Evolutionary conservation across 2,329 filamentous ascomycete genomes (phyloP), one percentile per base, ranked within the genome.

Genomic region (Aspergillus amoenus): DNA sequence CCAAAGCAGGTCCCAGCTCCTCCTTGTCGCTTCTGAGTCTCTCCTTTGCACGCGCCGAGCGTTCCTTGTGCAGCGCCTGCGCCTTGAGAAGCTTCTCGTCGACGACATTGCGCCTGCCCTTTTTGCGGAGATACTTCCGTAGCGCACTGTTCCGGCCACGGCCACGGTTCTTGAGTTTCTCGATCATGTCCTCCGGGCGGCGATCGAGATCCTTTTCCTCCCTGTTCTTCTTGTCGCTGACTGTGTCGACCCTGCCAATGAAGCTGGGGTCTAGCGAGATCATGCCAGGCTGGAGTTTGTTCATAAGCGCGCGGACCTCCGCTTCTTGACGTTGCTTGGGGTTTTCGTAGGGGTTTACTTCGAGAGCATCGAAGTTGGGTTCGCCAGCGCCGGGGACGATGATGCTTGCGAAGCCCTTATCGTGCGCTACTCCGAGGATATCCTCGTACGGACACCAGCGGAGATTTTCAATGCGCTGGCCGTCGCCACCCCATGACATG

Each of bases 221-320:
- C 68, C 86, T 83, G 48, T 88, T 83, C 78, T 94, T 88, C 77
- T 90, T 83, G 59, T 93, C 86, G 37, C 88, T 91, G 50, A 90
- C 84, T 56, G 92, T 80, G 71, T 99, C 93, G 32, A 99, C 81
- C 65, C 87, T 91, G 55, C 94, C 94, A 66, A 99, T 86, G 70
- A 92, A 95, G 74, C 94, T 89, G 65, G 94, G 93, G 71, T 99
- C 88, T 21, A 99, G 81, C 1, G 91, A 90, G 61, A 99, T 99
- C 91, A 97, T 99, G 70, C 96, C 93, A 3, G 94, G 93, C 68
- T 93, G 87, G 47, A 99, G 82, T 79, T 99, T 99, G 81, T 95
- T 96, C 66, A 99, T 85, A 62, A 99, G 82, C 12, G 84, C 82
- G 79, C 90, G 91, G 73, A 99, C 92, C 76, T 99, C 94, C 50